A percentile compares a stretch with the other conserved stretches of the same genome.
Conservation (phyloP, 176 grass and related monocot species). For the Miscanthus lutarioriparius region DNA sequence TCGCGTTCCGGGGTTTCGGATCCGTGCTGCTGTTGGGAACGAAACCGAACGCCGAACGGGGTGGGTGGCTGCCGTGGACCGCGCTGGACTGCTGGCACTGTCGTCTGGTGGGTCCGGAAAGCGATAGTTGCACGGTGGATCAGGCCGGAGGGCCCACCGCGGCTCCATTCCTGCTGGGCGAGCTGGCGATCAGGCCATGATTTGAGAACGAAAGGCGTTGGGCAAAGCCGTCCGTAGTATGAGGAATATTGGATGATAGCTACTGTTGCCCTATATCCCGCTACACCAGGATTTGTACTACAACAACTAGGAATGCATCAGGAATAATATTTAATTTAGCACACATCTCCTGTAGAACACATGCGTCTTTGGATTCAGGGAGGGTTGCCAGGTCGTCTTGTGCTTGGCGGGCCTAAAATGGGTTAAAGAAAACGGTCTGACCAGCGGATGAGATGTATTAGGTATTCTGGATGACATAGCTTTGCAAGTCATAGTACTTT, state of each 20-base stretch:
- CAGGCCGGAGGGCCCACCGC: neutral
- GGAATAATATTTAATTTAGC: neutral
- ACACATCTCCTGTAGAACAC: neutral
- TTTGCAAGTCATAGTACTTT: neutral
- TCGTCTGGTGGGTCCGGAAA: neutral
- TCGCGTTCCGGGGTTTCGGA: neutral
- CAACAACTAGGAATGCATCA: neutral
- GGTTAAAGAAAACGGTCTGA: neutral
- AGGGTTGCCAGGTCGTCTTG: neutral
- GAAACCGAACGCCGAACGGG: neutral
- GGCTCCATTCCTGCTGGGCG: neutral
- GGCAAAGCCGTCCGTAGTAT: neutral
- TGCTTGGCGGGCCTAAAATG: neutral
- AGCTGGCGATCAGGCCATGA: slow-evolving; percentile 21
- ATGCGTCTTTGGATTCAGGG: neutral
- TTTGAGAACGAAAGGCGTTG: neutral
- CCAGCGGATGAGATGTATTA: neutral
- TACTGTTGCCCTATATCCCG: neutral
- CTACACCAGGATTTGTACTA: neutral
- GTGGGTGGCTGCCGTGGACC: neutral
- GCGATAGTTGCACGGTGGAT: slow-evolving; percentile 36
- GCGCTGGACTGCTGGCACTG: neutral
- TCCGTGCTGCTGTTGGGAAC: neutral
- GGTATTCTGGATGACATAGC: neutral
- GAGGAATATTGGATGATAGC: slow-evolving; percentile 3